These are phyloP conservation scores for Trametes polyzona DNA, from an alignment of 1,284 basidiomycete genomes.

Conservation along the genomic window DNA sequence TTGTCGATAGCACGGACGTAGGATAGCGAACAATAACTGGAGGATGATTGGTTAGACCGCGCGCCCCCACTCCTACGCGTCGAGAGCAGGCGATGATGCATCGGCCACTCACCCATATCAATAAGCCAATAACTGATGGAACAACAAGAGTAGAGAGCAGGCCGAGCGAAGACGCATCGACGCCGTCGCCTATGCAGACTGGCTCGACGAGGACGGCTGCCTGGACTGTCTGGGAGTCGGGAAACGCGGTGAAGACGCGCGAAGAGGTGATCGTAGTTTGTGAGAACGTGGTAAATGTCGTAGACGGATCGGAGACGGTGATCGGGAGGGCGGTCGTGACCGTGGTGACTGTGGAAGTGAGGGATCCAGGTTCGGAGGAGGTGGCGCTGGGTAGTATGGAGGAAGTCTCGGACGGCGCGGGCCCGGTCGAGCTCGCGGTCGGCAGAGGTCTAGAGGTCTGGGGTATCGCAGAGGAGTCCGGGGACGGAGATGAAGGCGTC, in stretches of 20 bases:
- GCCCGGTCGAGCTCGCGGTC: not conserved
- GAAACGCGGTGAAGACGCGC: slow-evolving; percentile 34
- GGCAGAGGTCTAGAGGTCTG: slow-evolving; percentile 8
- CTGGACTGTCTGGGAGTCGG: slow-evolving; percentile 33
- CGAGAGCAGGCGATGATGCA: not conserved
- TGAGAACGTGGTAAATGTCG: slow-evolving; percentile 49
- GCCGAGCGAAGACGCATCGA: slow-evolving; percentile 69
- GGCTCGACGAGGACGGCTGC: slow-evolving; percentile 34
- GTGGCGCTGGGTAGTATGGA: slow-evolving; percentile 18
- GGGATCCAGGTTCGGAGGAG: slow-evolving; percentile 15
- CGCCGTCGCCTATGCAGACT: slow-evolving; percentile 65
- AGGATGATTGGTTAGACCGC: not conserved
- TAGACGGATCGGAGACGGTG: slow-evolving; percentile 38
- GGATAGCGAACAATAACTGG: slow-evolving; percentile 67
- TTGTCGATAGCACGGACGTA: slow-evolving; percentile 70
- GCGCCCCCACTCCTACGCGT: not conserved
- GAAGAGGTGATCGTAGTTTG: slow-evolving; percentile 41
- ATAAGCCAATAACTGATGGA: slow-evolving; percentile 57
- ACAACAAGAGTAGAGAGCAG: slow-evolving; percentile 61
- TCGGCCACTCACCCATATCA: slow-evolving; percentile 62
- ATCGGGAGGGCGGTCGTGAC: slow-evolving; percentile 37
- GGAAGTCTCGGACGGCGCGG: slow-evolving; percentile 10
- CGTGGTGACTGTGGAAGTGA: slow-evolving; percentile 37
- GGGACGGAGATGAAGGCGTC: slow-evolving; percentile 15
- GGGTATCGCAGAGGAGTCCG: slow-evolving; percentile 22